Evolutionary conservation across 176 grass and related monocot genomes (phyloP).

Genomic region (Oryza punctata): DNA sequence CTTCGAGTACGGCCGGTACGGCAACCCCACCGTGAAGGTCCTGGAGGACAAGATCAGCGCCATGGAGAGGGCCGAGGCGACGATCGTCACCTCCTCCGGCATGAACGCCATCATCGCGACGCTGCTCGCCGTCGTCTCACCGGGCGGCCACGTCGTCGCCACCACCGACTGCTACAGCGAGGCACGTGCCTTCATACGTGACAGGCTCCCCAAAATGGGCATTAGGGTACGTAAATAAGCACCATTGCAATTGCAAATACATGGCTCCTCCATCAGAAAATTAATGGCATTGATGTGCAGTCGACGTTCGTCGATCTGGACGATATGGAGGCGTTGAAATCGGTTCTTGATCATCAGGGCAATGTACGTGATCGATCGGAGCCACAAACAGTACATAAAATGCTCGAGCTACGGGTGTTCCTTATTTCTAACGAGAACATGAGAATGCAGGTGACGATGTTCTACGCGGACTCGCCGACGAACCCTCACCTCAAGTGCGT

Average conservation of each 20-base stretch:
- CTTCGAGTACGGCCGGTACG: constrained; percentile 77
- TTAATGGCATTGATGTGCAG: constrained; percentile 19
- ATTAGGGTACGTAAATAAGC: constrained; percentile 44
- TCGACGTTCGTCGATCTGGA: constrained; percentile 66
- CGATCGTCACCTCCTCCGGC: constrained; percentile 68
- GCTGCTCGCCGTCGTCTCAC: constrained; percentile 49
- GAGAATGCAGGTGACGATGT: constrained; percentile 40
- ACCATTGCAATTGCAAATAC: too few relatives aligned
- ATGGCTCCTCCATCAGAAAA: too few relatives aligned
- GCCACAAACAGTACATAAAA: too few relatives aligned
- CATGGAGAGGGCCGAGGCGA: constrained; percentile 73
- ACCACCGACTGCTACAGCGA: constrained; percentile 84
- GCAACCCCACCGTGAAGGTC: constrained; percentile 75
- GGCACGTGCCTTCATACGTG: constrained; percentile 67
- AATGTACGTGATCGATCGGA: background rate
- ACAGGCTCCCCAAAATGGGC: constrained; percentile 69
- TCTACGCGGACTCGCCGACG: constrained; percentile 61
- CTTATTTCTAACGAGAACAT: too few relatives aligned
- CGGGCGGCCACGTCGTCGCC: too few relatives aligned
- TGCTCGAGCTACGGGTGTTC: too few relatives aligned
- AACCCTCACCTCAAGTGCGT: constrained; percentile 62
- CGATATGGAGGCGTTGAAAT: constrained; percentile 43
- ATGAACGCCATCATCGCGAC: constrained; percentile 87
- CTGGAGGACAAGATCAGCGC: constrained; percentile 84
- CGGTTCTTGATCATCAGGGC: constrained; percentile 58